Evolutionary conservation across 2,329 filamentous ascomycete species (phyloP).

Genomic region (Hypomyces perniciosus): DNA sequence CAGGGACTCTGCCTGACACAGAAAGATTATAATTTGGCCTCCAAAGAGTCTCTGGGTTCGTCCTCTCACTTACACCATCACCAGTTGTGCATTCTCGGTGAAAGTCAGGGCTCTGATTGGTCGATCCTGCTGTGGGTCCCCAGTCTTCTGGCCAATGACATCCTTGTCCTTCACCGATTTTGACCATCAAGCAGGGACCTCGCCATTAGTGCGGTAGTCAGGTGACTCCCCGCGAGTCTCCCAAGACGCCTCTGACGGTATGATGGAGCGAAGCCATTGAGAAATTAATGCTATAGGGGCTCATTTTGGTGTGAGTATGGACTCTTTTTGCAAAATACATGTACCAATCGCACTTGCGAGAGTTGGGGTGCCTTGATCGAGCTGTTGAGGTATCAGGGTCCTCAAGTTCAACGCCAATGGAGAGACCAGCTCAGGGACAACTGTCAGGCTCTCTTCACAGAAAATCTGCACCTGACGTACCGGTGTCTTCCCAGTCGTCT

Average conservation of each 20-base stretch:
- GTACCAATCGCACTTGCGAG: too few species aligned
- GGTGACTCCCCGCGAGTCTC: slow-evolving; percentile 17
- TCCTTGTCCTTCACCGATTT: slow-evolving; percentile 27
- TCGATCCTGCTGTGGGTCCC: slow-evolving; percentile 14
- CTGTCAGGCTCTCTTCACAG: too few species aligned
- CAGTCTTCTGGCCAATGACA: slow-evolving; percentile 23
- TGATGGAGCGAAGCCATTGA: slow-evolving; percentile 9
- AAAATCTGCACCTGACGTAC: too few species aligned
- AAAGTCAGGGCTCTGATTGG: slow-evolving; percentile 25
- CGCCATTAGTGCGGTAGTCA: slow-evolving; percentile 14
- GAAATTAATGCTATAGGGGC: slow-evolving; percentile 1
- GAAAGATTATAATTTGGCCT: slow-evolving; percentile 35
- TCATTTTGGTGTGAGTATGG: slow-evolving; percentile 7
- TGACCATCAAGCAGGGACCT: slow-evolving; percentile 14
- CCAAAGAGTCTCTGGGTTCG: slow-evolving; percentile 29
- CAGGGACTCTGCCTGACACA: slow-evolving; percentile 32
- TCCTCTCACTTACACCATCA: slow-evolving; percentile 33
- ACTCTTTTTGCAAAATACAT: not conserved
- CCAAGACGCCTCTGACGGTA: slow-evolving; percentile 8
- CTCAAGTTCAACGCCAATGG: too few species aligned
- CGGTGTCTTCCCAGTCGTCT: too few species aligned
- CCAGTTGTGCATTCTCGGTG: slow-evolving; percentile 28
- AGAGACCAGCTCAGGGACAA: too few species aligned
- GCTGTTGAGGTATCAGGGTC: not conserved
- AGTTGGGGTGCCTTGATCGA: not conserved